Evolutionary conservation across 257 asterid species (phyloP), one percentile per base, ranked within the genome.

Genomic region (Paraleonurus japonicus): DNA sequence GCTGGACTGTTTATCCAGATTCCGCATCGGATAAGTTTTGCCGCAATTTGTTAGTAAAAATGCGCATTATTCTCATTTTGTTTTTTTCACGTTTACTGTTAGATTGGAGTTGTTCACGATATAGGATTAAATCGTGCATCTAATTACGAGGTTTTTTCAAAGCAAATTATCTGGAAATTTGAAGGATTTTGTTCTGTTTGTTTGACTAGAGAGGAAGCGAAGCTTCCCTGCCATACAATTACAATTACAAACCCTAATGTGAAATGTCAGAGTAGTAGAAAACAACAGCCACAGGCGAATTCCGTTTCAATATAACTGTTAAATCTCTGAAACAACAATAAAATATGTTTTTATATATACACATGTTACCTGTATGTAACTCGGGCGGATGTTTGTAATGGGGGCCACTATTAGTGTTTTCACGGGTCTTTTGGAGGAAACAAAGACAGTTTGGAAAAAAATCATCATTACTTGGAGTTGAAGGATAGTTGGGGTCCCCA

Each of bases 401-500:
- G 79, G 86, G 75, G 45, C 84, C 86, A 79, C 76, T 73, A 60
- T 70, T 78, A 53, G 33, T 65, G 79, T 54, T 68, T 68, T 53
- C 71, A 58, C 41, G 23, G 19, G 58, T 50, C 63, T 43, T 76
- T 72, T 37, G 78, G 73, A 48, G 67, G 22, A 20, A 2, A 35
- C 20, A 35, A 23, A 30, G 68, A 41, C 22, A 32, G 55, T 55
- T 32, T 17, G 51, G 55, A 33, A 26, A 39, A 45, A 64, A 7
- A 65, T 33, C 63, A 54, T 75, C 61, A 79, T 85, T 82, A 72
- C 98, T 89, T 89, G 86, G 87, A 71, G 65, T 80, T 66, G 93
- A 94, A 89, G 99, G 88, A 88, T 91, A 54, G 72, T 78, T 78
- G 87, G 95, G 90, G 87, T 87, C 87, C 88, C 85, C 82, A 78